Conservation (phyloP, 495 filamentous ascomycete genomes). For the Penicillium coffeae region DNA sequence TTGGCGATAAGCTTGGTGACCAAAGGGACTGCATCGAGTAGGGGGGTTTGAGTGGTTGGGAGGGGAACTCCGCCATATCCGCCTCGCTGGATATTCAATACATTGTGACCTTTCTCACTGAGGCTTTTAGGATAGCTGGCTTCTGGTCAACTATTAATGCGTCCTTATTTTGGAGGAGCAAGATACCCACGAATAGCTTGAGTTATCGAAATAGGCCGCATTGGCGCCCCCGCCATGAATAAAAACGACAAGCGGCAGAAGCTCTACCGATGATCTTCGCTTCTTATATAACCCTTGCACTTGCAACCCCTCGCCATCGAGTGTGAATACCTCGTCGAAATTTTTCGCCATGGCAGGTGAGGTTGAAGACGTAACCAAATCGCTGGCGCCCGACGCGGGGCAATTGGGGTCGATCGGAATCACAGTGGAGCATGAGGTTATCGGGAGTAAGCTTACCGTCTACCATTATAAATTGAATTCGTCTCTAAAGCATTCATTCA, state of each 20-base stretch:
- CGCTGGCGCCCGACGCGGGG: not conserved
- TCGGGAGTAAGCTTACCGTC: too few species aligned
- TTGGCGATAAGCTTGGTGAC: conserved; percentile 8
- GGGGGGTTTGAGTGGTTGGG: conserved; percentile 5
- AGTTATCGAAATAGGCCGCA: conserved; percentile 15
- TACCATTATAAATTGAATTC: too few species aligned
- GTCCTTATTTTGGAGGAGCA: conserved; percentile 1
- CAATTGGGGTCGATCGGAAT: not conserved
- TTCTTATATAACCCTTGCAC: not conserved
- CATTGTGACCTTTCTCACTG: conserved; percentile 11
- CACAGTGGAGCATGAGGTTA: not conserved
- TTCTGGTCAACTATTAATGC: not conserved
- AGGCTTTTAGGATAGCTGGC: conserved; percentile 1
- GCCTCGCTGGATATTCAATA: conserved; percentile 12
- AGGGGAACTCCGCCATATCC: conserved; percentile 11
- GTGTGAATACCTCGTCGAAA: not conserved
- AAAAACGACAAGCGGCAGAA: conserved; percentile 8
- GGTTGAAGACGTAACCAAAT: not conserved
- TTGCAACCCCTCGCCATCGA: not conserved
- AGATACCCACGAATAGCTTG: conserved; percentile 1
- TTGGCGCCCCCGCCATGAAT: conserved; percentile 11
- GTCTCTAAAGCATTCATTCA: too few species aligned
- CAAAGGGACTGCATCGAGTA: not conserved
- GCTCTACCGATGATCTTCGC: not conserved
- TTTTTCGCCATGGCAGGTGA: not conserved